phyloP scores from a whole-genome alignment of 805 yeast genomes.

The Candida manassasensis region DNA sequence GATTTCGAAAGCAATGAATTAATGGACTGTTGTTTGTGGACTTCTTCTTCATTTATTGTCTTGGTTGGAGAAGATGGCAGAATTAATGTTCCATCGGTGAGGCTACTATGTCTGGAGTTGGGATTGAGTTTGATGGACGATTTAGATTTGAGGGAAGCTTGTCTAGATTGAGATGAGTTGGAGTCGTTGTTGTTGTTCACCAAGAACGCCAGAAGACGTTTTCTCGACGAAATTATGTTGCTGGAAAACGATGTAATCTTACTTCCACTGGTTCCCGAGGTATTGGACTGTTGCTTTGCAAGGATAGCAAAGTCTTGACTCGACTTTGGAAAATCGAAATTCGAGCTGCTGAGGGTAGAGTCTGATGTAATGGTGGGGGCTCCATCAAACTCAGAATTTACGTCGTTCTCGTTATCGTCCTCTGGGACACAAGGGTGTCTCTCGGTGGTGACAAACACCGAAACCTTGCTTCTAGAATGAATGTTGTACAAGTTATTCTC shows the following conservation, averaged over 20 bases:
- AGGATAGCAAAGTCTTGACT: neutral
- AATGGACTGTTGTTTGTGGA: neutral
- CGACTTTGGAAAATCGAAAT: neutral
- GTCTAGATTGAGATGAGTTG: too few relatives aligned
- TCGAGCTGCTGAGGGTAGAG: neutral
- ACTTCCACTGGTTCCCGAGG: neutral
- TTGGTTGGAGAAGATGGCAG: neutral
- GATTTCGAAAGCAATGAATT: constrained; percentile 22
- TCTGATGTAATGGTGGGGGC: neutral
- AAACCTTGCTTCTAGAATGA: neutral
- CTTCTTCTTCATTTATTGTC: neutral
- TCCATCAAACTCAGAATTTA: neutral
- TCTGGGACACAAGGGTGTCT: neutral
- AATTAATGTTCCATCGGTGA: too few relatives aligned
- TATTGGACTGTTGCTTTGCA: neutral
- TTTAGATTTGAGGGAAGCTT: neutral
- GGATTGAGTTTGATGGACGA: neutral
- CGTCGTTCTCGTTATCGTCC: neutral
- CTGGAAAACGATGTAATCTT: constrained; percentile 4
- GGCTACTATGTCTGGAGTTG: too few relatives aligned
- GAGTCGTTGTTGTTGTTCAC: neutral
- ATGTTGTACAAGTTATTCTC: constrained; percentile 30
- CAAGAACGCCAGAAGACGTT: constrained; percentile 17
- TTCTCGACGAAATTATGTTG: constrained; percentile 11
- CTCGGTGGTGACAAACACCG: neutral